Conservation (phyloP, 2,329 filamentous ascomycete species). For the Dactylellina parvicollis region DNA sequence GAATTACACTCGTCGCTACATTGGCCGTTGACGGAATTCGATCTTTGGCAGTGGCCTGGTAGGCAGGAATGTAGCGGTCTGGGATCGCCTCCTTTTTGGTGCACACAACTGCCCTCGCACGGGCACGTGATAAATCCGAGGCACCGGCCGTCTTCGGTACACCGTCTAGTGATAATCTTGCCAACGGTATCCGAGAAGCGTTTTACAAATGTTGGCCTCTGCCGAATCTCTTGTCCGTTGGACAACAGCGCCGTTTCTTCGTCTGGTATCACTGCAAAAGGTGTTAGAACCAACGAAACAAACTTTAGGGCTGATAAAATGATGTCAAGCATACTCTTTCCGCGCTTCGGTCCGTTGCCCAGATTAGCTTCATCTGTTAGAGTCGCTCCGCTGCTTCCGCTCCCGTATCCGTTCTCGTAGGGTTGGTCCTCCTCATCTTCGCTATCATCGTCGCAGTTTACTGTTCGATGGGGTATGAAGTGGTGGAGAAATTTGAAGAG, state of each 20-base stretch:
- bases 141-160: slow-evolving; percentile 55
- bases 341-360: neutral
- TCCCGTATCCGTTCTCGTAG: slow-evolving; percentile 22
- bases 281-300: neutral
- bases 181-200: slow-evolving; percentile 40
- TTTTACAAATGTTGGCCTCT: slow-evolving; percentile 27
- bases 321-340: slow-evolving; percentile 13
- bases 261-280: slow-evolving; percentile 22
- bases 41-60: slow-evolving; percentile 29
- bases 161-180: slow-evolving; percentile 45
- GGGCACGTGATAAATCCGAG: slow-evolving; percentile 57
- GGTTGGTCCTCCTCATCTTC: slow-evolving; percentile 35
- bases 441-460: slow-evolving; percentile 75
- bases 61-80: slow-evolving; percentile 35
- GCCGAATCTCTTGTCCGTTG: slow-evolving; percentile 2
- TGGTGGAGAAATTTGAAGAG: slow-evolving; percentile 77
- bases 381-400: slow-evolving; percentile 22
- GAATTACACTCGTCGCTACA: slow-evolving; percentile 23
- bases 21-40: neutral
- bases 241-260: slow-evolving; percentile 40
- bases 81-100: slow-evolving; percentile 16
- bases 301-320: neutral
- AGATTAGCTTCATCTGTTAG: neutral
- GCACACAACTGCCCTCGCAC: slow-evolving; percentile 56
- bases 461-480: slow-evolving; percentile 79